A percentile compares a stretch with the other conserved stretches of the same genome.
Conservation (phyloP, 2,329 filamentous ascomycete genomes). For the Stemphylium lycopersici region DNA sequence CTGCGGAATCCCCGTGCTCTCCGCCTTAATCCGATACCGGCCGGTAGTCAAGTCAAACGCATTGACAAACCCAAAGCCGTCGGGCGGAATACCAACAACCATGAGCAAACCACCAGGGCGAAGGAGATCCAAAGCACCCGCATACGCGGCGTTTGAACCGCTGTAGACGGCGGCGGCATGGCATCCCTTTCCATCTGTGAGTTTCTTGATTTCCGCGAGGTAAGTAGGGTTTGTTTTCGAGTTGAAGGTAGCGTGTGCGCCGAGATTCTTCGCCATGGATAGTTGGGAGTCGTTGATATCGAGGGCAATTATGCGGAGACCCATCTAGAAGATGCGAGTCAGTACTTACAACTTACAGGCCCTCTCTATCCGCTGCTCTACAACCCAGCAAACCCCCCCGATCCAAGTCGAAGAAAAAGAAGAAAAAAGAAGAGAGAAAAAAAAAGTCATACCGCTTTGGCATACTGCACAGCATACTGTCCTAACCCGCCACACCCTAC, state of each 20-base stretch:
- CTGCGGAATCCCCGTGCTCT: constrained; percentile 52
- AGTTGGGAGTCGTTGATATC: constrained; percentile 55
- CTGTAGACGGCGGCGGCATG: constrained; percentile 54
- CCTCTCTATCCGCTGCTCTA: no score
- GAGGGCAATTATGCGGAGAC: constrained; percentile 52
- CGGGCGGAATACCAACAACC: constrained; percentile 52
- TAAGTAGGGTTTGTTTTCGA: constrained; percentile 49
- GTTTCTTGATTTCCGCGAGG: constrained; percentile 49
- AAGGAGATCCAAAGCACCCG: constrained; percentile 46
- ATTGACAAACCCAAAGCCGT: constrained; percentile 46
- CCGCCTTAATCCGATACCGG: constrained; percentile 51
- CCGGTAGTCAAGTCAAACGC: constrained; percentile 52
- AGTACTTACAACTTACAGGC: no score
- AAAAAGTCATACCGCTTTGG: constrained; percentile 45
- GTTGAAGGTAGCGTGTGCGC: constrained; percentile 54
- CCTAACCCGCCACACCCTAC: constrained; percentile 55
- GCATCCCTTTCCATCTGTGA: constrained; percentile 49
- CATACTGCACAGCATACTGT: constrained; percentile 56
- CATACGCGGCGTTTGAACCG: constrained; percentile 48
- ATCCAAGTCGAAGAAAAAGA: no score
- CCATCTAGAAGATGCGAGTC: constrained; percentile 50
- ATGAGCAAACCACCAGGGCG: constrained; percentile 51
- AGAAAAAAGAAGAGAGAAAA: no score
- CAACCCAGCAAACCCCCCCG: no score
- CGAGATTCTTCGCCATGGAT: constrained; percentile 47